Evolutionary conservation across 169 alveolate species (phyloP).

Genomic region (Blepharisma undulans): DNA sequence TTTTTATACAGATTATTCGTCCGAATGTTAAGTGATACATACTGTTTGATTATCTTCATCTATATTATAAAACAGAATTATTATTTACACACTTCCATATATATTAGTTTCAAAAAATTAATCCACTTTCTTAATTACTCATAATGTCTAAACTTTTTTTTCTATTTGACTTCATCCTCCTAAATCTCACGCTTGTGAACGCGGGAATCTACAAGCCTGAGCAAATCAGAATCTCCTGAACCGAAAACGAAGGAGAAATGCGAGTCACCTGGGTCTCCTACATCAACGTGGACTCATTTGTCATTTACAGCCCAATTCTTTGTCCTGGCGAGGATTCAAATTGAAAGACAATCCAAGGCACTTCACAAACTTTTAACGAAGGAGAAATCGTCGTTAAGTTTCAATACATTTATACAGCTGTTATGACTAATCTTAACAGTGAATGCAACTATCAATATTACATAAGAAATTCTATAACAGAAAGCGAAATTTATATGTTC

Average conservation of each 20-base stretch:
- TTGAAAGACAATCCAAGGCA: not conserved
- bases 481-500: conserved; percentile 24
- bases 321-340: no score
- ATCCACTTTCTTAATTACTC: no score
- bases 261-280: conserved; percentile 18
- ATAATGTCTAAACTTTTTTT: no score
- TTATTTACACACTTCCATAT: no score
- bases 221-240: conserved; percentile 24
- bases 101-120: no score
- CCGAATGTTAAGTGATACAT: no score
- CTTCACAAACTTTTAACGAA: not conserved
- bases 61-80: no score
- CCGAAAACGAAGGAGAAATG: conserved; percentile 37
- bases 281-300: not conserved
- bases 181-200: not conserved
- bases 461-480: not conserved
- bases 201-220: not conserved
- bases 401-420: not conserved
- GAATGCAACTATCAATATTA: not conserved
- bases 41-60: no score
- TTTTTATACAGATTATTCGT: no score
- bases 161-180: not conserved
- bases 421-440: not conserved
- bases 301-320: conserved; percentile 1
- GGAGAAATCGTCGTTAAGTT: not conserved